Base-by-base conservation (phyloP, 2,329 filamentous ascomycete genomes). In the Nemania diffusa region DNA sequence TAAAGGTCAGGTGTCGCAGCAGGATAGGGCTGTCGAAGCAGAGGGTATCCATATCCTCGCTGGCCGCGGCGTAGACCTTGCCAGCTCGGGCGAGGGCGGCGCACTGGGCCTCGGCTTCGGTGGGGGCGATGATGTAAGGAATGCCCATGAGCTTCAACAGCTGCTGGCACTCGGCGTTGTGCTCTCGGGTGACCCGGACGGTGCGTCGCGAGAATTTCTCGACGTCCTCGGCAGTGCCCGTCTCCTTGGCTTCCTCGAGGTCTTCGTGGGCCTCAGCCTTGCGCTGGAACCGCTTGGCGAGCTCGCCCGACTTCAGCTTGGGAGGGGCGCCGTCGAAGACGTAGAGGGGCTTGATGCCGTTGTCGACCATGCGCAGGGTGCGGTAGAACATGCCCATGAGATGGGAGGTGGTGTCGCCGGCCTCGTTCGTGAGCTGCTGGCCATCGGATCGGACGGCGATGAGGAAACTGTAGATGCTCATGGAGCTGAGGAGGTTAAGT, bases 331-430 rank as follows among this genome's bases (percentile, higher is more conserved):
- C 96, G 75, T 99, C 96, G 79, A 99, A 99, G 65, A 99, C 95
- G 80, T 97, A 99, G 73, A 99, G 88, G 1, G 96, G 96, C 79
- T 99, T 99, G 84, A 99, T 98, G 65, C 96, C 96, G 75, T 97
- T 98, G 82, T 99, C 96, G 76, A 98, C 93, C 83, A 99, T 98
- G 74, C 96, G 94, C 6, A 99, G 87, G 2, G 96, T 99, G 74
- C 96, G 94, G 85, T 99, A 99, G 84, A 99, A 99, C 90, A 99
- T 95, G 77, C 96, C 96, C 94, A 99, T 98, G 17, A 99, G 84
- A 79, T 99, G 96, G 20, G 96, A 99, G 0, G 96, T 99, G 1
- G 96, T 99, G 80, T 98, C 94, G 76, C 96, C 96, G 59, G 90
- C 91, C 76, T 99, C 96, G 80, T 91, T 97, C 87, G 91, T 98